A percentile compares a stretch with the other conserved stretches of the same genome.
These are phyloP conservation scores for Wickerhamiella azymoides DNA, from an alignment of 805 yeast species.

Conservation along the genomic window DNA sequence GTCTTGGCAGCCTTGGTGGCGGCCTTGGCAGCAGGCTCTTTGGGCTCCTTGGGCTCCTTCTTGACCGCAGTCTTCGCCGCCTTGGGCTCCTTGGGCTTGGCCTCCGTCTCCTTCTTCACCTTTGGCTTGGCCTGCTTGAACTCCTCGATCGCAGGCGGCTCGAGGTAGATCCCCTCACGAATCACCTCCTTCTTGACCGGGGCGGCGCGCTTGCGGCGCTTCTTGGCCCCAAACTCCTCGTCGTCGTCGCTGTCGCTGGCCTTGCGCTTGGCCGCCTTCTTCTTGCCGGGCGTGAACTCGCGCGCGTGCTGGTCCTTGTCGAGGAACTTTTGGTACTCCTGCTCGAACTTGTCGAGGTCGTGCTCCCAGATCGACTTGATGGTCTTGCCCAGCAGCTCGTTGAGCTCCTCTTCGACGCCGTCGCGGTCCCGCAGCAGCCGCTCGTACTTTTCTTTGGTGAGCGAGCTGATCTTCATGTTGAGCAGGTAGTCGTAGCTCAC, in stretches of 20 bases:
- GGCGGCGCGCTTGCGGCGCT: slow-evolving; percentile 12
- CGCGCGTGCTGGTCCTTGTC: slow-evolving; percentile 50
- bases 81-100: slow-evolving; percentile 9
- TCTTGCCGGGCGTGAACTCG: slow-evolving; percentile 27
- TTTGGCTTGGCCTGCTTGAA: neutral
- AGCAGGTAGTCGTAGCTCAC: slow-evolving; percentile 74
- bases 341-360: slow-evolving; percentile 65
- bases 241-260: slow-evolving; percentile 23
- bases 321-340: slow-evolving; percentile 54
- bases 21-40: slow-evolving; percentile 20
- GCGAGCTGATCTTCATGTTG: slow-evolving; percentile 88
- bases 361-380: slow-evolving; percentile 82
- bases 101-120: neutral
- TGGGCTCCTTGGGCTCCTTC: slow-evolving; percentile 15
- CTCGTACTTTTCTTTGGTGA: slow-evolving; percentile 81
- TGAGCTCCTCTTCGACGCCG: slow-evolving; percentile 58
- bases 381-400: slow-evolving; percentile 44
- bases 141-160: slow-evolving; percentile 19
- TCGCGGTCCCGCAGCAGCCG: slow-evolving; percentile 59
- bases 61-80: slow-evolving; percentile 7
- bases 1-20: slow-evolving; percentile 17
- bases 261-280: slow-evolving; percentile 18
- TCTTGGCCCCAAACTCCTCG: slow-evolving; percentile 22
- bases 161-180: slow-evolving; percentile 8
- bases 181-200: slow-evolving; percentile 6